Evolutionary conservation across 192 early-diverging fungal species (phyloP).

Genomic region (Coemansia sp.): DNA sequence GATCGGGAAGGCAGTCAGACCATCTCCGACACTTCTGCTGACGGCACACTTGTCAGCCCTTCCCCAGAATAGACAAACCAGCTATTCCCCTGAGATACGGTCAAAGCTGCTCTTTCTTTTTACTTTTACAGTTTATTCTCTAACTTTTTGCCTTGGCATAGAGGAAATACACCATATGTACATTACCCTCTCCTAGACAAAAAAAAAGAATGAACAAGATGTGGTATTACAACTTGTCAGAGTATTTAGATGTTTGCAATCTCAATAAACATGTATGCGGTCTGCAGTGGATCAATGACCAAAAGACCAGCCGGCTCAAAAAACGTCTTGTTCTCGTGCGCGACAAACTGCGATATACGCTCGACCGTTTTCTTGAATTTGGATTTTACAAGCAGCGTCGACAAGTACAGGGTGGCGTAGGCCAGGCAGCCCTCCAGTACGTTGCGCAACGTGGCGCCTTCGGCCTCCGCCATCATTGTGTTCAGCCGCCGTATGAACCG

Average conservation of each 20-base stretch:
- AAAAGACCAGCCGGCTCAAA: slow-evolving; percentile 38
- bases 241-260: too few relatives aligned
- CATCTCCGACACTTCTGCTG: not conserved
- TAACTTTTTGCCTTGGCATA: too few relatives aligned
- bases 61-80: too few relatives aligned
- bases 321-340: slow-evolving; percentile 32
- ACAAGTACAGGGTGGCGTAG: slow-evolving; percentile 48
- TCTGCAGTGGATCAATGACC: slow-evolving; percentile 44
- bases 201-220: too few relatives aligned
- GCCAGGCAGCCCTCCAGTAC: slow-evolving; percentile 46
- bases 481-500: slow-evolving; percentile 43
- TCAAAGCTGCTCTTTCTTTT: too few relatives aligned
- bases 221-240: too few relatives aligned
- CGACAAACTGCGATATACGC: slow-evolving; percentile 23
- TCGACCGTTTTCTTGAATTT: slow-evolving; percentile 33
- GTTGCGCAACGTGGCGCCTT: slow-evolving; percentile 43
- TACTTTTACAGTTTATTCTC: too few relatives aligned
- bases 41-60: too few relatives aligned
- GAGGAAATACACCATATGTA: too few relatives aligned
- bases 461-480: slow-evolving; percentile 38
- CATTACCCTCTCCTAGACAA: too few relatives aligned
- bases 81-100: too few relatives aligned
- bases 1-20: too few relatives aligned
- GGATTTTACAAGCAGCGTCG: slow-evolving; percentile 41
- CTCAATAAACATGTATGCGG: slow-evolving; percentile 52